phyloP scores from a whole-genome alignment of 495 filamentous ascomycete species.

The Penicillium crystallinum region DNA sequence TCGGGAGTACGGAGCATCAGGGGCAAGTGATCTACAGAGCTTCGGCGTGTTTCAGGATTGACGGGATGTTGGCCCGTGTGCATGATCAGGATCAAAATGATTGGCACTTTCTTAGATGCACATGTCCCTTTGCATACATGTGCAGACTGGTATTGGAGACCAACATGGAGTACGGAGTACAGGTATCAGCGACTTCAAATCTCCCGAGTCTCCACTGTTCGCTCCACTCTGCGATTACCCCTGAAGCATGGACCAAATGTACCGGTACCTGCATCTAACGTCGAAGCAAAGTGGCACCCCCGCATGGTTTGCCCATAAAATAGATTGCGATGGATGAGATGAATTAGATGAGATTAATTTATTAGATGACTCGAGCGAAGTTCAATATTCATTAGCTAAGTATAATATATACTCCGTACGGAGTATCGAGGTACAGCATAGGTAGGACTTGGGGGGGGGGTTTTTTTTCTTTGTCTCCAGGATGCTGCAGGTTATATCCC shows the following conservation, averaged over 20 bases:
- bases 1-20: not conserved
- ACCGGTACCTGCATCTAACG: not conserved
- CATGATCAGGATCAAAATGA: slow-evolving; percentile 5
- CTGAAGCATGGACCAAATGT: slow-evolving; percentile 4
- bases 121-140: too few species aligned
- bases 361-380: too few species aligned
- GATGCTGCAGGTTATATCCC: too few species aligned
- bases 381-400: too few species aligned
- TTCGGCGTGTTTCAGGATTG: slow-evolving; percentile 23
- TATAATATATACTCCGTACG: too few species aligned
- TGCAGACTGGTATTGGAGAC: not conserved
- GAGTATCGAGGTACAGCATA: too few species aligned
- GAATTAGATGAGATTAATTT: too few species aligned
- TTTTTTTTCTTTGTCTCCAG: too few species aligned
- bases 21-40: slow-evolving; percentile 20
- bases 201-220: not conserved
- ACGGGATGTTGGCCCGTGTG: slow-evolving; percentile 23
- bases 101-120: too few species aligned
- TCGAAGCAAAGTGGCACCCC: slow-evolving; percentile 4
- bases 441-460: too few species aligned
- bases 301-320: slow-evolving; percentile 8
- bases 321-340: too few species aligned
- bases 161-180: not conserved
- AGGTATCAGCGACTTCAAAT: too few species aligned
- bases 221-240: not conserved